Base-by-base conservation (phyloP, 805 yeast genomes). In the Yarrowia sp. region DNA sequence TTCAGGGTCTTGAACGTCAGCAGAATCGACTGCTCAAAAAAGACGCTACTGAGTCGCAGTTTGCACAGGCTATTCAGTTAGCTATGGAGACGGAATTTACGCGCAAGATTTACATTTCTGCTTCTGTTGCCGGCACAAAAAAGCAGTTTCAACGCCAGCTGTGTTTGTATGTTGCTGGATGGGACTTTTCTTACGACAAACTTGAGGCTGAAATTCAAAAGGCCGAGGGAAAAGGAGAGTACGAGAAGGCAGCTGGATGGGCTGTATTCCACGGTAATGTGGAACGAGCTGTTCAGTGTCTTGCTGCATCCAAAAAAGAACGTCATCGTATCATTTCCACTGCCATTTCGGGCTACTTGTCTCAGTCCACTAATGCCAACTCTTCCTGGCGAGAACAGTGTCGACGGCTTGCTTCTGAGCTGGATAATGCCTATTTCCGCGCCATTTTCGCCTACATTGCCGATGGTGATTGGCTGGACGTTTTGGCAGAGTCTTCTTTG, bases 221-320 rank as follows among this genome's bases (percentile, higher is more conserved):
- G 43, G 79, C 93, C 43, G 83, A 87, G 22, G 74, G 77, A 0
- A 74, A 78, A 16, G 92, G 89, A 0, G 82, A 83, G 66, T 83
- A 82, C 67, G 96, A 92, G 67, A 87, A 93, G 72, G 98, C 99
- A 0, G 99, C 98, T 0, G 98, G 96, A 0, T 90, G 97, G 96
- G 98, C 98, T 0, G 92, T 92, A 0, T 93, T 93, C 74, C 93
- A 90, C 72, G 97, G 96, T 7, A 90, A 92, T 73, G 89, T 93
- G 2, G 81, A 83, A 2, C 81, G 85, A 58, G 96, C 98, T 0
- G 89, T 92, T 4, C 85, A 84, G 46, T 87, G 91, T n/a, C 77
- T 93, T 63, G 85, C 89, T 0, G 79, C 83, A n/a, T 84, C 96
- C 1, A 85, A 85, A 56, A 86, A 83, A 66, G 92, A 88, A 72